phyloP scores from a whole-genome alignment of 2,329 filamentous ascomycete genomes.

The Fusarium citri region DNA sequence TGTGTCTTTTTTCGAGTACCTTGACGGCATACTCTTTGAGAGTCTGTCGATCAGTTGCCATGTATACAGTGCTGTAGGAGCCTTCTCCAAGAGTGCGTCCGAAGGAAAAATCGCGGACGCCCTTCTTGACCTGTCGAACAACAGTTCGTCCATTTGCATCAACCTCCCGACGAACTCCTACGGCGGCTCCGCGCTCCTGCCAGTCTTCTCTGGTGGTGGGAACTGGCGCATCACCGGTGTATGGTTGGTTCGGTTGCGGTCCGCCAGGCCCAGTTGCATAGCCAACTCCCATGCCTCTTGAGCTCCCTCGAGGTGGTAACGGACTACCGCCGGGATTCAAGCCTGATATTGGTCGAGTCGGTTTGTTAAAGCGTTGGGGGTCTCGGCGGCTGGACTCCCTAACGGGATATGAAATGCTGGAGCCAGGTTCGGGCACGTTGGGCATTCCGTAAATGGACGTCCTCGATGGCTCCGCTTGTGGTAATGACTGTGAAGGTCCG shows the following conservation, averaged over 20 bases:
- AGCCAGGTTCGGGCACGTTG: conserved; percentile 72
- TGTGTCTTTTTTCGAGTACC: conserved; percentile 96
- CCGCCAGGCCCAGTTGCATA: conserved; percentile 54
- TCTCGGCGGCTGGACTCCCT: conserved; percentile 78
- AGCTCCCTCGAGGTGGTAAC: conserved; percentile 80
- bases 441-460: conserved; percentile 67
- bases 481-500: conserved; percentile 30
- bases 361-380: conserved; percentile 68
- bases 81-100: conserved; percentile 91
- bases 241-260: conserved; percentile 36
- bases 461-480: conserved; percentile 40
- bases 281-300: conserved; percentile 74
- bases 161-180: conserved; percentile 82
- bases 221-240: conserved; percentile 56
- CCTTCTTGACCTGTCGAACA: conserved; percentile 90
- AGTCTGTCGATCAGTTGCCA: conserved; percentile 92
- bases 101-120: conserved; percentile 96
- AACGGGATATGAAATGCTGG: conserved; percentile 62
- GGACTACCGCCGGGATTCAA: conserved; percentile 64
- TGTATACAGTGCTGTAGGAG: conserved; percentile 95
- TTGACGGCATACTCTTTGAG: conserved; percentile 98
- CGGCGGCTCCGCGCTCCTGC: conserved; percentile 94
- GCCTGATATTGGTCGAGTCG: conserved; percentile 63
- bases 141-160: conserved; percentile 87
- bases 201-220: conserved; percentile 84